Evolutionary conservation across 2,329 filamentous ascomycete species (phyloP), one percentile per base, ranked within the genome.

Genomic region (Gliomastix tumulicola): DNA sequence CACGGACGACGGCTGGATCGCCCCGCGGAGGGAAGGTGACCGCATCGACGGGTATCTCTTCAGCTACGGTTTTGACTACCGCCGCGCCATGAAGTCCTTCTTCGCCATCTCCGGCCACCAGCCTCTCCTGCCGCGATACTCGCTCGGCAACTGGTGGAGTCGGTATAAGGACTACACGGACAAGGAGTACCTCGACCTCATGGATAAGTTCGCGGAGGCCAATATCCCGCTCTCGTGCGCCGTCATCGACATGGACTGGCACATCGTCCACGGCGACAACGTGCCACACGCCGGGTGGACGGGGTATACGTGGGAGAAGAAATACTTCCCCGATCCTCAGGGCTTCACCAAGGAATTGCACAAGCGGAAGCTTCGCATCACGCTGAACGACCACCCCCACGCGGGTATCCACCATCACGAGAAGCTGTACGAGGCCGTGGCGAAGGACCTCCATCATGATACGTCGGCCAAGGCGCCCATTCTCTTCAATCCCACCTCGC

Each of bases 211-310:
- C 43, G 49, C 57, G 5, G 52, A 56, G 8, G 55, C 71, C 18
- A 52, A 62, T 0, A 66, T 82, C 7, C 78, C 78, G 0, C 56
- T 82, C 25, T 72, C 66, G 6, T 74, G 79, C 6, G 75, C 68
- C 3, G 74, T 81, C 1, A 53, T 82, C 4, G 78, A 82, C 47
- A 82, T 82, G 76, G 78, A 81, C 49, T 82, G 77, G 78, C 78
- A 82, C 53, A 51, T 69, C 30, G 74, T 79, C 2, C 50, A 65
- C 3, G 66, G 69, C 10, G 54, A 64, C 7, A 51, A 51, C n/a
- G 59, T 66, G n/a, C 55, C 52, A 10, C 53, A 60, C 36, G 64
- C 65, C n/a, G 46, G 56, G 0, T 60, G 54, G 54, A 55, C 54
- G 5, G 77, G 77, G 2, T 81, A 81, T 45, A 76, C 70, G 2